A percentile compares a stretch with the other conserved stretches of the same genome.
phyloP scores from a whole-genome alignment of 208 protist genomes.

The Trypanosoma avium region DNA sequence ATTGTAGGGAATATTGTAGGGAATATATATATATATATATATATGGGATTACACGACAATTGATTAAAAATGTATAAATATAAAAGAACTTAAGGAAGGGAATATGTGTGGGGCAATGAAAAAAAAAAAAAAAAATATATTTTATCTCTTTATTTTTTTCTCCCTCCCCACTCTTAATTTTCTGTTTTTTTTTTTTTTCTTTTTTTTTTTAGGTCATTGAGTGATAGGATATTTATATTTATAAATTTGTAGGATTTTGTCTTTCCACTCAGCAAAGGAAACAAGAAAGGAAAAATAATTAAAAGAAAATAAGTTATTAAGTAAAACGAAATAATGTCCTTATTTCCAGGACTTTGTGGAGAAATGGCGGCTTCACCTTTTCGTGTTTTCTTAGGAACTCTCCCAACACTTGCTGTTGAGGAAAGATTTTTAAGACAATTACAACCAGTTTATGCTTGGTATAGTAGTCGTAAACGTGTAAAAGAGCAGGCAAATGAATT shows the following conservation, averaged over 20 bases:
- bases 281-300: too few species aligned
- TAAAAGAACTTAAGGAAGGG: too few species aligned
- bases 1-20: too few species aligned
- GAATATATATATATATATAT: too few species aligned
- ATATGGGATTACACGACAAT: too few species aligned
- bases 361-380: conserved; percentile 65
- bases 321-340: conserved; percentile 31
- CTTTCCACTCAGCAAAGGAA: too few species aligned
- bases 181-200: conserved; percentile 21
- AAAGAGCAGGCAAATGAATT: conserved; percentile 90
- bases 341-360: conserved; percentile 83
- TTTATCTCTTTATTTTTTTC: background rate
- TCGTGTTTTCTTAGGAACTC: conserved; percentile 81
- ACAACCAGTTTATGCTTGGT: conserved; percentile 85
- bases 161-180: too few species aligned
- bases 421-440: conserved; percentile 79
- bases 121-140: too few species aligned
- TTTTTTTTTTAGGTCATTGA: background rate
- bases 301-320: too few species aligned
- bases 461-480: conserved; percentile 76
- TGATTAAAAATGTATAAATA: too few species aligned
- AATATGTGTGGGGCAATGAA: too few species aligned
- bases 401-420: conserved; percentile 66
- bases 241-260: too few species aligned
- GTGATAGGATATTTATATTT: background rate